These are phyloP conservation scores for Saururus chinensis DNA, from an alignment of 164 flowering plant species.

Conservation along the genomic window DNA sequence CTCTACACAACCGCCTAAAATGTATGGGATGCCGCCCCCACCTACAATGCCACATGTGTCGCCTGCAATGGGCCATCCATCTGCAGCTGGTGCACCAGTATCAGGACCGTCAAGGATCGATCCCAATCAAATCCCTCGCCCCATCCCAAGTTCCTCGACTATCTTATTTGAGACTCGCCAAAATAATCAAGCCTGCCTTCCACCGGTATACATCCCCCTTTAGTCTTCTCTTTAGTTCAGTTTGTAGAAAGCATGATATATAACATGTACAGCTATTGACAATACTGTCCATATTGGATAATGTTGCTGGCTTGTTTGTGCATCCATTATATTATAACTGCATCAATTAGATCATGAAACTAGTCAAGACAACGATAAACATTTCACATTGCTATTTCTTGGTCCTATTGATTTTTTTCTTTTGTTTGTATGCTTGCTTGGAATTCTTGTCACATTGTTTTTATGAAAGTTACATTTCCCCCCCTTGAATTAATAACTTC, in stretches of 20 bases:
- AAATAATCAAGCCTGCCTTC: constrained; percentile 68
- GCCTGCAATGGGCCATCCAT: constrained; percentile 49
- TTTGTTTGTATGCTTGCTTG: too few relatives aligned
- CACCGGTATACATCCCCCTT: constrained; percentile 55
- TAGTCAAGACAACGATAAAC: too few relatives aligned
- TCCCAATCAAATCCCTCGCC: constrained; percentile 92
- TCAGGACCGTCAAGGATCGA: constrained; percentile 76
- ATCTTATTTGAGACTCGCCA: constrained; percentile 72
- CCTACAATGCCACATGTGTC: constrained; percentile 42
- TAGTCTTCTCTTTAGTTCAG: not conserved
- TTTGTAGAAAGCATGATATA: not conserved
- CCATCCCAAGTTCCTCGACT: constrained; percentile 50
- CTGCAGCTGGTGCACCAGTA: constrained; percentile 35
- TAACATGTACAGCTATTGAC: not conserved
- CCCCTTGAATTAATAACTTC: not conserved
- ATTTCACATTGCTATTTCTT: too few relatives aligned
- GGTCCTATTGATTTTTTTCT: too few relatives aligned
- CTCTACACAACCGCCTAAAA: constrained; percentile 48
- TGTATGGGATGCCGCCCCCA: constrained; percentile 73
- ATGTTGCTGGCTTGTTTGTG: not conserved
- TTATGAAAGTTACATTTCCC: not conserved
- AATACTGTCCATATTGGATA: not conserved
- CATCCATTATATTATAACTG: not conserved
- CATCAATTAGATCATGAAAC: too few relatives aligned
- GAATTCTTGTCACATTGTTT: too few relatives aligned